Percentiles rank a stretch among this genome's conserved stretches.
These are phyloP conservation scores for Fusarium sp. DNA, from an alignment of 2,329 filamentous ascomycete species.

Conservation along the genomic window DNA sequence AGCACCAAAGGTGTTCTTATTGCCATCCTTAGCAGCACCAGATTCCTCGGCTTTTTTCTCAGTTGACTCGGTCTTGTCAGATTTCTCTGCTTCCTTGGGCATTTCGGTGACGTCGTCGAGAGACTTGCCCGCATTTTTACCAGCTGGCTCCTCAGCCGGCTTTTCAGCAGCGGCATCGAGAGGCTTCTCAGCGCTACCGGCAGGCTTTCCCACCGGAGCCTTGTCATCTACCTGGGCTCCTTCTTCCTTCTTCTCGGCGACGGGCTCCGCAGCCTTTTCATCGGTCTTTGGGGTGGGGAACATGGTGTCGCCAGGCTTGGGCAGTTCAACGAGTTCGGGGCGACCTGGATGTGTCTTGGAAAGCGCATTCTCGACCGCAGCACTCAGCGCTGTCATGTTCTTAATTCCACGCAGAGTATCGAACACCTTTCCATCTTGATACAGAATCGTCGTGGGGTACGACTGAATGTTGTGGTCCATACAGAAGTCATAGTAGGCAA, in stretches of 20 bases:
- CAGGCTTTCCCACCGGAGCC: slow-evolving; percentile 46
- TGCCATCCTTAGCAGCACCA: slow-evolving; percentile 42
- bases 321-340: slow-evolving; percentile 74
- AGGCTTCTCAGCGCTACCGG: slow-evolving; percentile 31
- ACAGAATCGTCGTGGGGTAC: slow-evolving; percentile 84
- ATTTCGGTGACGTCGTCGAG: slow-evolving; percentile 42
- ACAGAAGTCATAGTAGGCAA: slow-evolving; percentile 85
- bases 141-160: slow-evolving; percentile 27
- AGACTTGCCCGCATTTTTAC: slow-evolving; percentile 28
- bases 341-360: slow-evolving; percentile 85
- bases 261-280: slow-evolving; percentile 13
- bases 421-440: slow-evolving; percentile 78
- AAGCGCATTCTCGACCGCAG: slow-evolving; percentile 79
- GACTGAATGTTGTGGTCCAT: slow-evolving; percentile 71
- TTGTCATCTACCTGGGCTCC: slow-evolving; percentile 46
- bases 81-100: slow-evolving; percentile 40
- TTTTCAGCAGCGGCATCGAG: slow-evolving; percentile 26
- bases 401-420: slow-evolving; percentile 75
- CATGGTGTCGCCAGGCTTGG: slow-evolving; percentile 73
- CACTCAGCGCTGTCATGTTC: slow-evolving; percentile 72
- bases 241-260: slow-evolving; percentile 31
- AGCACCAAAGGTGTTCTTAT: slow-evolving; percentile 42
- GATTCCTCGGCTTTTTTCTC: slow-evolving; percentile 37
- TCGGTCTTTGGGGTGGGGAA: slow-evolving; percentile 45
- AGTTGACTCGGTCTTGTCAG: slow-evolving; percentile 41